A percentile compares a stretch with the other conserved stretches of the same genome.
phyloP scores from a whole-genome alignment of 1,284 basidiomycete genomes.

The Cutaneotrichosporon spelunceum region DNA sequence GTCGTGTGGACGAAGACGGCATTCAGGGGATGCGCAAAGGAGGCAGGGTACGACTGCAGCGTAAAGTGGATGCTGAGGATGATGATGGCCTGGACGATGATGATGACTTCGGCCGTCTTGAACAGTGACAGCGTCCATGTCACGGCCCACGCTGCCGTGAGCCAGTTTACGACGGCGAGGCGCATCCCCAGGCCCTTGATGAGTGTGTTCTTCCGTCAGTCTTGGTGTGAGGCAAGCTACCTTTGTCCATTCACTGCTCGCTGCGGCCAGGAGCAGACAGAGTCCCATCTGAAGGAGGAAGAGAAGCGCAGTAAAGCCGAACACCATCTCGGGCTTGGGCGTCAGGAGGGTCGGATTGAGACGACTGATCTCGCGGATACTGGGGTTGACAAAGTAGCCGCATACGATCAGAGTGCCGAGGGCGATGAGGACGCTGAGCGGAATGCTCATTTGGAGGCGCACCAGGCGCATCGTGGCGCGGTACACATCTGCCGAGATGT shows the following conservation, averaged over 20 bases:
- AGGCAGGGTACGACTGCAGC: conserved; percentile 42
- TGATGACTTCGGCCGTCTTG: conserved; percentile 43
- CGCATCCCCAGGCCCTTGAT: conserved; percentile 72
- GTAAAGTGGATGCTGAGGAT: conserved; percentile 48
- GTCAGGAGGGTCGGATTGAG: conserved; percentile 69
- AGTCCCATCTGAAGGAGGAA: conserved; percentile 63
- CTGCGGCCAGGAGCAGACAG: conserved; percentile 68
- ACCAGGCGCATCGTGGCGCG: conserved; percentile 45
- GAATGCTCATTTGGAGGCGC: conserved; percentile 71
- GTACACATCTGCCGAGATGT: conserved; percentile 49
- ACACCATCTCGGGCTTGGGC: conserved; percentile 63
- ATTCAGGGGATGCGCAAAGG: conserved; percentile 53
- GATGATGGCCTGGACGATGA: conserved; percentile 47
- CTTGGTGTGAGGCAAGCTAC: conserved; percentile 45
- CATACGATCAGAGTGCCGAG: conserved; percentile 46
- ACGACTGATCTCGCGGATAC: conserved; percentile 55
- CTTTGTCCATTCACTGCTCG: conserved; percentile 74
- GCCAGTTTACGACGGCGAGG: conserved; percentile 74
- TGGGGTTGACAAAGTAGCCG: conserved; percentile 47
- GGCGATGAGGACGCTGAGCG: conserved; percentile 55
- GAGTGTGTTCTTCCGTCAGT: conserved; percentile 57
- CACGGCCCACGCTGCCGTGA: conserved; percentile 78
- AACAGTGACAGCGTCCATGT: conserved; percentile 58
- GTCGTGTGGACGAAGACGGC: conserved; percentile 56
- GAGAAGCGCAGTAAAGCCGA: conserved; percentile 60